Base-by-base conservation (phyloP, 495 filamentous ascomycete species). In the Tuber umbilicatum region DNA sequence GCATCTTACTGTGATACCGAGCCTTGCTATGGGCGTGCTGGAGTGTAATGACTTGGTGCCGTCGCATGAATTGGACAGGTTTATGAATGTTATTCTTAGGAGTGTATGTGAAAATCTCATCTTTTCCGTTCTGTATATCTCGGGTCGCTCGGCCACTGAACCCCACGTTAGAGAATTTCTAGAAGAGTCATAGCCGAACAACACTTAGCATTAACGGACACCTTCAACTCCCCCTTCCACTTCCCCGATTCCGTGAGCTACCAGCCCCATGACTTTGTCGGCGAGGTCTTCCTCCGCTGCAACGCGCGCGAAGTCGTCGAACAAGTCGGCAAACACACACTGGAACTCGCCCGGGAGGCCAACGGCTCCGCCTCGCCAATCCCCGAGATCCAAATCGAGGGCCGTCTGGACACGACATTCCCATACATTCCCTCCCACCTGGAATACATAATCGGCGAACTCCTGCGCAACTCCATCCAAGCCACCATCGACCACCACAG, bases 161-260 rank as follows among this genome's bases (percentile, higher is more conserved):
- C 50, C 39, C 55, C 27, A 17, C 55, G 17, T 35, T 81, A 96
- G 91, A 89, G 95, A 73, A 99, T 99, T 73, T 97, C 94, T 42
- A 90, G 95, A 70, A 90, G 95, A 50, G 94, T 98, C 71, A 99
- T 99, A 81, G 95, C 94, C 47, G 95, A 99, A 84, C 95, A 98
- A 79, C 95, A 99, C 80, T 88, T 99, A 40, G 93, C 95, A 10
- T 87, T 99, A n/a, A 97, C 94, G 21, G 94, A 98, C 79, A 97
- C 94, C 14, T 98, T 97, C 85, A 90, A 97, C 82, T 91, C 91
- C 0, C 92, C 92, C 19, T 96, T 92, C 89, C 93, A 97, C 86
- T 97, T 94, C 74, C 92, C 93, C 19, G 88, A 92, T 71, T 90
- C 93, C 3, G 90, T 91, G 76, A 86, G 89, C 67, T 87, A 87